phyloP scores from a whole-genome alignment of 371 early-diverging fungal species.

The Scutellospora calospora region DNA sequence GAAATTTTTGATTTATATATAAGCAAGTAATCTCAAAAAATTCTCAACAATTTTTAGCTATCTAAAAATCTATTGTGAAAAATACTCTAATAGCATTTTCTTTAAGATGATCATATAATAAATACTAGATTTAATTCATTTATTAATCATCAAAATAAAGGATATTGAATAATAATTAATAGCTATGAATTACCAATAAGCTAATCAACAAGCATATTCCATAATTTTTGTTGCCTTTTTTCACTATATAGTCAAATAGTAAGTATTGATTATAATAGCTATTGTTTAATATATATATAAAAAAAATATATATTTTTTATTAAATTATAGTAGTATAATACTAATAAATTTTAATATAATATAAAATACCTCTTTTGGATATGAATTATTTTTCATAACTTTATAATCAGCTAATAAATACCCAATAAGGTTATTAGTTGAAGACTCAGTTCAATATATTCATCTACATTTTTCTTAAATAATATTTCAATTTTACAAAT shows the following conservation, averaged over 20 bases:
- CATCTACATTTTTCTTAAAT: neutral
- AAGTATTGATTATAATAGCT: neutral
- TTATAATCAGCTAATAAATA: neutral
- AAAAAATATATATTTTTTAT: neutral
- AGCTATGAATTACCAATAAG: neutral
- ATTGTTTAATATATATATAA: neutral
- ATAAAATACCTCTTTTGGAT: neutral
- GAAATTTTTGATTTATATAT: neutral
- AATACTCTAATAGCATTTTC: neutral
- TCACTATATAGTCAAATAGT: neutral
- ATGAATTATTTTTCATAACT: neutral
- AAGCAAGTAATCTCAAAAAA: neutral
- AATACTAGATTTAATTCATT: neutral
- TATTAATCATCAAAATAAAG: neutral
- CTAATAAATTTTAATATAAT: too few relatives aligned
- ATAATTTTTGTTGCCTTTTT: neutral
- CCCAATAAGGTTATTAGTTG: neutral
- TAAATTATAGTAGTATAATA: too few relatives aligned
- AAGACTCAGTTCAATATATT: neutral
- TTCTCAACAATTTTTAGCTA: neutral
- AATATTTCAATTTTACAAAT: neutral
- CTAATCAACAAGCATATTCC: neutral
- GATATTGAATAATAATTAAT: neutral
- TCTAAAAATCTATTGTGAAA: neutral
- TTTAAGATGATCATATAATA: neutral